phyloP scores from a whole-genome alignment of 352 stramenopile species.

The Globisporangium takayamanum region DNA sequence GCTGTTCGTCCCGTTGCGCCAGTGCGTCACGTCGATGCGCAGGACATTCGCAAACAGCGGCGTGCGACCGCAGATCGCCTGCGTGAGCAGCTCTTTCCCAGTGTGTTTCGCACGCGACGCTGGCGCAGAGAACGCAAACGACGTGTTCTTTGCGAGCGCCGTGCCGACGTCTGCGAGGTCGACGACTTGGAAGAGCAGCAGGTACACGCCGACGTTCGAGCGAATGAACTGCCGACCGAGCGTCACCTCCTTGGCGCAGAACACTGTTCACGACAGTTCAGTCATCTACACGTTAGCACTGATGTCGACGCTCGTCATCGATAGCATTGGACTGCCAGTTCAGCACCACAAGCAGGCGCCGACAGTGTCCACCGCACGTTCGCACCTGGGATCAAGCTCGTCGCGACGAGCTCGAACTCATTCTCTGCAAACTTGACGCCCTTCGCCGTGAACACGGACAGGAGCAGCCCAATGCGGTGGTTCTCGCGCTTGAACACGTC shows the following conservation, averaged over 20 bases:
- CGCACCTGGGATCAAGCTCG: constrained; percentile 53
- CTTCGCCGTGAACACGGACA: constrained; percentile 46
- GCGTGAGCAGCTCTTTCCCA: constrained; percentile 43
- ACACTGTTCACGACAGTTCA: constrained; percentile 19
- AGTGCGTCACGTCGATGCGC: constrained; percentile 35
- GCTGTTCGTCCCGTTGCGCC: constrained; percentile 38
- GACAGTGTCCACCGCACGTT: background rate
- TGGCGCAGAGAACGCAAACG: constrained; percentile 35
- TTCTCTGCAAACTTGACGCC: constrained; percentile 48
- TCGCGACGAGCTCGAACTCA: constrained; percentile 44
- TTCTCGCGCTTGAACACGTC: constrained; percentile 54
- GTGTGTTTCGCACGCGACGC: constrained; percentile 12
- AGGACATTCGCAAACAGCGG: constrained; percentile 66
- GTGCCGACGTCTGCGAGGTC: constrained; percentile 46
- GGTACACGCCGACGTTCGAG: constrained; percentile 31
- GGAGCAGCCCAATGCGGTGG: constrained; percentile 39
- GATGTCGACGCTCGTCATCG: background rate
- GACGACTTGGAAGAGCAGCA: constrained; percentile 61
- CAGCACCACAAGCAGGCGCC: background rate
- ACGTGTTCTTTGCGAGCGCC: constrained; percentile 22
- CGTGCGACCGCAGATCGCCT: constrained; percentile 20
- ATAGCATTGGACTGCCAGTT: background rate
- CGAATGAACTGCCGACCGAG: constrained; percentile 41
- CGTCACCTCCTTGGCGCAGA: constrained; percentile 50
- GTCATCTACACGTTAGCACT: no score